phyloP scores from a whole-genome alignment of 768 basidiomycete genomes.

The Mycena chlorophos region DNA sequence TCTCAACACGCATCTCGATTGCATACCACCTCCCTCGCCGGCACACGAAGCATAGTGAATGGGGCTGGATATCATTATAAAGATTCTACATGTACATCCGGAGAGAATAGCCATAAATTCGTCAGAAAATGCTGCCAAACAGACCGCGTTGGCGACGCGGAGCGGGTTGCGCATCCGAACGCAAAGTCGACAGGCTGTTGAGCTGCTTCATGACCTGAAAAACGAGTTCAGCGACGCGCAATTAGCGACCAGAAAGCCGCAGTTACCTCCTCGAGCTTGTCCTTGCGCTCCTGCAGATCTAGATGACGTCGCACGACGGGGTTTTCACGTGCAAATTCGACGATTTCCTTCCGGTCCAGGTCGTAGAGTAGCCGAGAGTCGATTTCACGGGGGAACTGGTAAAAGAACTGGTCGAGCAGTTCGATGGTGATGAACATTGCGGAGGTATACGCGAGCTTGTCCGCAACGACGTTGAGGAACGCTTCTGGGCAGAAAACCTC shows the following conservation, averaged over 20 bases:
- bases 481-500: slow-evolving; percentile 94
- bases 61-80: slow-evolving; percentile 15
- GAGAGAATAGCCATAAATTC: slow-evolving; percentile 1
- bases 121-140: slow-evolving; percentile 73
- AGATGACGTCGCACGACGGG: slow-evolving; percentile 84
- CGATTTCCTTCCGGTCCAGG: slow-evolving; percentile 86
- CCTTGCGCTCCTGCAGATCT: slow-evolving; percentile 94
- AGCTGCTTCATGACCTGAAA: slow-evolving; percentile 91
- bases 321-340: slow-evolving; percentile 93
- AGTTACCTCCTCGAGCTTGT: slow-evolving; percentile 91
- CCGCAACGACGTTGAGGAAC: slow-evolving; percentile 94
- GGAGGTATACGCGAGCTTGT: slow-evolving; percentile 94
- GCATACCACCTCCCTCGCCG: neutral
- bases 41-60: slow-evolving; percentile 15
- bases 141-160: slow-evolving; percentile 76
- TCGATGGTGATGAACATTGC: slow-evolving; percentile 99
- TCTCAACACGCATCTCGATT: neutral
- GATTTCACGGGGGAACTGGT: slow-evolving; percentile 98
- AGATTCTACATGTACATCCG: slow-evolving; percentile 15
- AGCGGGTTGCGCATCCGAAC: slow-evolving; percentile 75
- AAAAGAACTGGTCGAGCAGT: slow-evolving; percentile 96
- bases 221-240: slow-evolving; percentile 1
- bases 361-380: slow-evolving; percentile 92
- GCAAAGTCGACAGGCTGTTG: slow-evolving; percentile 85
- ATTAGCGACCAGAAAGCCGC: neutral